phyloP scores from a whole-genome alignment of 1,284 basidiomycete genomes.

The Boletus semigastroideus region DNA sequence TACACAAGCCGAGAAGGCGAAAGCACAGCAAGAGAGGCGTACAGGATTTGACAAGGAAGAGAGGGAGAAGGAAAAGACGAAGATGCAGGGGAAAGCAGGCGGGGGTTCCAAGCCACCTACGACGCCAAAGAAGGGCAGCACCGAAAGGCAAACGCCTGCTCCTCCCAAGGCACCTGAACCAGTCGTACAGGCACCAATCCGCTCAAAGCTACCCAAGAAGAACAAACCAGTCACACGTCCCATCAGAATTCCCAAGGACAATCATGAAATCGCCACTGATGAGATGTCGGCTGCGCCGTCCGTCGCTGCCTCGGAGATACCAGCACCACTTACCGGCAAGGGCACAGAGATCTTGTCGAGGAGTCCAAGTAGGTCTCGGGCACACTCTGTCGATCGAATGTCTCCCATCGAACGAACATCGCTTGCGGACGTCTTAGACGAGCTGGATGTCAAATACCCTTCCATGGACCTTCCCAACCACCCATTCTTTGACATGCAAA shows the following conservation, averaged over 20 bases:
- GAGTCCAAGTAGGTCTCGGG: slow-evolving; percentile 53
- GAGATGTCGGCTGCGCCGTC: slow-evolving; percentile 45
- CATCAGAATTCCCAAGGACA: slow-evolving; percentile 60
- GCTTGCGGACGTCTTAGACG: slow-evolving; percentile 59
- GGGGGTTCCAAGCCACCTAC: slow-evolving; percentile 33
- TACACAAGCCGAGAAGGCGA: slow-evolving; percentile 36
- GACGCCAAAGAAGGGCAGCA: slow-evolving; percentile 17
- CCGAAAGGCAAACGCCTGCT: slow-evolving; percentile 23
- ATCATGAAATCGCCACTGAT: slow-evolving; percentile 44
- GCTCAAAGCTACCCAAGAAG: slow-evolving; percentile 80
- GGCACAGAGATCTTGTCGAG: slow-evolving; percentile 38
- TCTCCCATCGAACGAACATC: slow-evolving; percentile 45
- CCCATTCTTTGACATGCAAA: slow-evolving; percentile 70
- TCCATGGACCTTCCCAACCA: slow-evolving; percentile 64
- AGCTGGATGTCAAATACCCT: slow-evolving; percentile 61
- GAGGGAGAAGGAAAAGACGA: slow-evolving; percentile 33
- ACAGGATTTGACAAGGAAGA: slow-evolving; percentile 35
- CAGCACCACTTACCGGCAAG: slow-evolving; percentile 37
- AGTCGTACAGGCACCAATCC: slow-evolving; percentile 59
- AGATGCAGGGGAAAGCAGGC: slow-evolving; percentile 32
- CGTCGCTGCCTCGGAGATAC: slow-evolving; percentile 45
- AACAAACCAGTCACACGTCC: slow-evolving; percentile 64
- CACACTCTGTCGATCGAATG: slow-evolving; percentile 55
- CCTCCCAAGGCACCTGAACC: slow-evolving; percentile 34
- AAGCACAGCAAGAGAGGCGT: slow-evolving; percentile 34